These are phyloP conservation scores for Podospora anserina DNA, from an alignment of 495 filamentous ascomycete species.

Conservation along the genomic window DNA sequence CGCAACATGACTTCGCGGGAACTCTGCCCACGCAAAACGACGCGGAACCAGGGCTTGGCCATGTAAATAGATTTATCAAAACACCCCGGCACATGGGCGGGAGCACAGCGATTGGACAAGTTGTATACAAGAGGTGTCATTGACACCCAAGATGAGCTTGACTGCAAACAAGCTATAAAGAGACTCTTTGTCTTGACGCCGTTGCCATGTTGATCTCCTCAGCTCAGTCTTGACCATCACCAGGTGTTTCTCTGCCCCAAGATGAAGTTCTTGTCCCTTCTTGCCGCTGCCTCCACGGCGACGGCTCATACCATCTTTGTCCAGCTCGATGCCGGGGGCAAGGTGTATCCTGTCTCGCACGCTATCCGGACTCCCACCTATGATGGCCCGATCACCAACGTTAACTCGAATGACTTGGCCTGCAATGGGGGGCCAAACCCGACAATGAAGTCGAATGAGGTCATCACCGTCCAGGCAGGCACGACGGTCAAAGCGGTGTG, in stretches of 20 bases:
- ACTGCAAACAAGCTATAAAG: neutral
- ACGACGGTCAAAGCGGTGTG: constrained; percentile 47
- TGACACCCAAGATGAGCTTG: neutral
- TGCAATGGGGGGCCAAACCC: constrained; percentile 59
- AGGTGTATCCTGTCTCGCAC: constrained; percentile 34
- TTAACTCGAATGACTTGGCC: constrained; percentile 47
- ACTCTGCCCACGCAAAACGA: neutral
- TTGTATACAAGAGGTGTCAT: neutral
- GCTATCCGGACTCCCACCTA: constrained; percentile 41
- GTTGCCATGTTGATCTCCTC: neutral
- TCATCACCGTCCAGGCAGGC: constrained; percentile 52
- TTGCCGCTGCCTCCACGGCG: constrained; percentile 35
- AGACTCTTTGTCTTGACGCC: neutral
- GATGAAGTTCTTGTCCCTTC: constrained; percentile 32
- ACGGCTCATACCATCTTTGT: constrained; percentile 57
- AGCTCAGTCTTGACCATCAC: neutral
- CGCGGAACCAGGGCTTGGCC: neutral
- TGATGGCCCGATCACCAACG: constrained; percentile 52
- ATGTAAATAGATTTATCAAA: constrained; percentile 11
- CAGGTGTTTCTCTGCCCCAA: constrained; percentile 1
- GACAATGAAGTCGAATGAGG: constrained; percentile 39
- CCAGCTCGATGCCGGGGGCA: constrained; percentile 43
- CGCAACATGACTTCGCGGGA: constrained; percentile 1
- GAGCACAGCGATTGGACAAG: constrained; percentile 5
- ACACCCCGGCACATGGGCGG: constrained; percentile 10